Base-by-base conservation (phyloP, 1,139 yeast species). In the Eremothecium gossypii region DNA sequence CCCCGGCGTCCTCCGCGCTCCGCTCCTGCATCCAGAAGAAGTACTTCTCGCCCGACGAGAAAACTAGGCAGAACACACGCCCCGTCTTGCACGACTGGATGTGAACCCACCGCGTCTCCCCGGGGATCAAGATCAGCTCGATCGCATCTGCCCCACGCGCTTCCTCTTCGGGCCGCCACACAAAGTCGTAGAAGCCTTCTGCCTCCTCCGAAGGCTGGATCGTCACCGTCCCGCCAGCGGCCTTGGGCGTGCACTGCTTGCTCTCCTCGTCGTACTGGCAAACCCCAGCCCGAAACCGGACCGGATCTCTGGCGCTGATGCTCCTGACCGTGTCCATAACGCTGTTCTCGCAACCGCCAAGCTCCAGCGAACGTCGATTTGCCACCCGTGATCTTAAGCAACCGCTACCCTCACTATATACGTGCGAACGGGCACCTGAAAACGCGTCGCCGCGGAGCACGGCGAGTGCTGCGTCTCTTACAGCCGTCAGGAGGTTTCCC, bases 1-100 rank as follows among this genome's bases (percentile, higher is more conserved):
- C 73, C 43, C 67, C 57, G 41, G 61, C 63, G 45, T 77, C 79
- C 31, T 71, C 70, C 47, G 76, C 77, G 53, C 79, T 86, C 36
- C 83, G 81, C 51, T 83, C 87, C 65, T 91, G 98, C 65, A 91
- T 69, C 98, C 98, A 91, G 64, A 81, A 91, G 63, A 89, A 70
- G 57, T 77, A 76, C 60, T 81, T 82, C 45, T 89, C 87, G 34
- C 95, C 93, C 5, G 95, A 83, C 48, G 91, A 79, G 62, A 87
- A 87, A 44, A 83, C 77, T 61, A 91, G 72, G 44, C 87, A 84
- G 63, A 82, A 83, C 26, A 91, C 87, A 49, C 98, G 70, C 8
- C 97, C 97, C 2, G 86, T 77, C 40, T 70, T 74, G 60, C 95
- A 83, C 20, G 89, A 77, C 41, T 71, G 66, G 36, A 87, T 77